These are phyloP conservation scores for Schizonepeta tenuifolia DNA, from an alignment of 257 asterid genomes.

Conservation along the genomic window DNA sequence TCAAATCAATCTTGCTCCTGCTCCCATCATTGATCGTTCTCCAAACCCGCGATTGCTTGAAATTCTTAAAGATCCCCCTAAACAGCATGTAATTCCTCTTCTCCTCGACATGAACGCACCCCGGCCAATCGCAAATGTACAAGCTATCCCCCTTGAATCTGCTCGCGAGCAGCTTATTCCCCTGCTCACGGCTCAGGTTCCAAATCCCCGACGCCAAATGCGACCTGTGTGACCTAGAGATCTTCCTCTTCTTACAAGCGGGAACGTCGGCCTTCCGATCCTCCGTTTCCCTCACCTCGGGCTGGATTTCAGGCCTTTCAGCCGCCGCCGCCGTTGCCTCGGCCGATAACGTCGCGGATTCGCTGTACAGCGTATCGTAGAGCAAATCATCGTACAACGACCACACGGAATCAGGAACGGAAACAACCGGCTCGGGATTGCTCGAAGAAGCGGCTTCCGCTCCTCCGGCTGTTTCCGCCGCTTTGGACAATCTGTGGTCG, in stretches of 20 bases:
- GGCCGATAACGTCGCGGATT: constrained; percentile 47
- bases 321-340: constrained; percentile 36
- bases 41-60: constrained; percentile 92
- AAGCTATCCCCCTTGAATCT: constrained; percentile 80
- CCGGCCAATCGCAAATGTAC: constrained; percentile 93
- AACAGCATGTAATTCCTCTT: constrained; percentile 89
- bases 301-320: constrained; percentile 34
- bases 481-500: constrained; percentile 15
- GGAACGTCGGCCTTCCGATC: constrained; percentile 31
- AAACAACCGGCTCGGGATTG: constrained; percentile 29
- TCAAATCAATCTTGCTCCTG: constrained; percentile 56
- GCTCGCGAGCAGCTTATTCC: constrained; percentile 79
- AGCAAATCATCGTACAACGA: constrained; percentile 82
- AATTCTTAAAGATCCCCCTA: constrained; percentile 83
- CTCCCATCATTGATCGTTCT: constrained; percentile 88
- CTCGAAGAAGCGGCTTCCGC: constrained; percentile 43
- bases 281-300: constrained; percentile 27
- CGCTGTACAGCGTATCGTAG: constrained; percentile 67
- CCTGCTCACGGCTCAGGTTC: constrained; percentile 89
- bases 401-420: constrained; percentile 64
- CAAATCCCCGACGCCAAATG: constrained; percentile 75
- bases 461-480: constrained; percentile 30
- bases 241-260: constrained; percentile 50
- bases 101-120: constrained; percentile 84
- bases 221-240: constrained; percentile 49